These are phyloP conservation scores for Penicillium subrubescens DNA, from an alignment of 495 filamentous ascomycete genomes.

Conservation along the genomic window DNA sequence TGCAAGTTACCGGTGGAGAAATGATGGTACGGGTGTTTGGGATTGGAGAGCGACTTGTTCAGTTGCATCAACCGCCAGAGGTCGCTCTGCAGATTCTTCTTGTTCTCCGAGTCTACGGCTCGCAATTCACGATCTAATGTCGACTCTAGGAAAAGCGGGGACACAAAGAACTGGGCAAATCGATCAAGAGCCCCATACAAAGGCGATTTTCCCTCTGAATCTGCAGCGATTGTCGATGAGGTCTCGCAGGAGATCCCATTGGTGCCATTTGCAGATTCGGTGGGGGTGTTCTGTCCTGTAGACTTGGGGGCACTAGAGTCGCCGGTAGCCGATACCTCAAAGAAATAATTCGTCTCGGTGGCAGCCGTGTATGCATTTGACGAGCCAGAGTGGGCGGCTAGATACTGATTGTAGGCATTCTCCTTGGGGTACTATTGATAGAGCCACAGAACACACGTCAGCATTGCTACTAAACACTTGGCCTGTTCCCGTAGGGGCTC, in stretches of 20 bases:
- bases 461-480: slow-evolving; percentile 5
- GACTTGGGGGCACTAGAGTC: slow-evolving; percentile 48
- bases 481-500: neutral
- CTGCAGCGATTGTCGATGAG: slow-evolving; percentile 35
- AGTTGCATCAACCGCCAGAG: slow-evolving; percentile 91
- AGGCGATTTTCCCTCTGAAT: slow-evolving; percentile 53
- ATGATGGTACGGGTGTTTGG: slow-evolving; percentile 89
- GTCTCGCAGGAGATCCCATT: slow-evolving; percentile 42
- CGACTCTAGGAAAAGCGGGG: slow-evolving; percentile 84
- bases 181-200: slow-evolving; percentile 89
- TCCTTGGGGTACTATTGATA: slow-evolving; percentile 77
- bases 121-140: slow-evolving; percentile 89
- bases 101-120: slow-evolving; percentile 98
- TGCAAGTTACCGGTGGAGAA: slow-evolving; percentile 95
- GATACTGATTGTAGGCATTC: slow-evolving; percentile 94
- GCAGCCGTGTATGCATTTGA: slow-evolving; percentile 95
- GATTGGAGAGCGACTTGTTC: slow-evolving; percentile 86
- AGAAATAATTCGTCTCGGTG: slow-evolving; percentile 97
- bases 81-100: slow-evolving; percentile 98
- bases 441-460: slow-evolving; percentile 14
- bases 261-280: slow-evolving; percentile 31
- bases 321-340: slow-evolving; percentile 80
- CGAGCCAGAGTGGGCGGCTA: slow-evolving; percentile 82
- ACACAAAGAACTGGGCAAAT: slow-evolving; percentile 97
- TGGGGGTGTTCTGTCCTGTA: slow-evolving; percentile 32